Evolutionary conservation across 2,329 filamentous ascomycete species (phyloP).

Genomic region (Pseudogymnoascus sp.): DNA sequence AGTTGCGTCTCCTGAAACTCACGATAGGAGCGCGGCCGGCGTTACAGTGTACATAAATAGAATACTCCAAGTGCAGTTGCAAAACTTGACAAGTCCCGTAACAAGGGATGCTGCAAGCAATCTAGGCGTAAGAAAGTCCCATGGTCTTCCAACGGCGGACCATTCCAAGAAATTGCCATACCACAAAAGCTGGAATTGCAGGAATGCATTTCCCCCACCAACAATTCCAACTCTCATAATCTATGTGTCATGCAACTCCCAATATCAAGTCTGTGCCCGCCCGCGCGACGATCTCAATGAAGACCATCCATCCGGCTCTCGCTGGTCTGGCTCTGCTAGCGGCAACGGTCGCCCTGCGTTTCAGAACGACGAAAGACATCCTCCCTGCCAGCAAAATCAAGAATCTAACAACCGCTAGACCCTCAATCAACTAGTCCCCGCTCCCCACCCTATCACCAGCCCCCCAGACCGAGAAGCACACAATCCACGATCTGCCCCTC

Average conservation of each 20-base stretch:
- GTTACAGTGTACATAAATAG: neutral
- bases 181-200: neutral
- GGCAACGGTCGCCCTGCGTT: neutral
- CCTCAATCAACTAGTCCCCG: neutral
- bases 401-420: neutral
- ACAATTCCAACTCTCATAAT: neutral
- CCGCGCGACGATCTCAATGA: neutral
- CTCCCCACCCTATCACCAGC: neutral
- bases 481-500: neutral
- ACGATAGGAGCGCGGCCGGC: neutral
- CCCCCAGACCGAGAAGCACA: neutral
- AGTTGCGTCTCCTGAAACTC: neutral
- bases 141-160: neutral
- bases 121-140: neutral
- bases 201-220: neutral
- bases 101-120: neutral
- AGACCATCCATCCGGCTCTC: neutral
- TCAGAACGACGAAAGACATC: neutral
- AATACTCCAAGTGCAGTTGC: neutral
- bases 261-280: neutral
- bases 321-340: neutral
- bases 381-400: neutral
- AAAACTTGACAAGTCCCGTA: neutral
- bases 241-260: neutral
- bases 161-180: neutral